These are phyloP conservation scores for Colletotrichum orbiculare DNA, from an alignment of 2,329 filamentous ascomycete genomes.

Conservation along the genomic window DNA sequence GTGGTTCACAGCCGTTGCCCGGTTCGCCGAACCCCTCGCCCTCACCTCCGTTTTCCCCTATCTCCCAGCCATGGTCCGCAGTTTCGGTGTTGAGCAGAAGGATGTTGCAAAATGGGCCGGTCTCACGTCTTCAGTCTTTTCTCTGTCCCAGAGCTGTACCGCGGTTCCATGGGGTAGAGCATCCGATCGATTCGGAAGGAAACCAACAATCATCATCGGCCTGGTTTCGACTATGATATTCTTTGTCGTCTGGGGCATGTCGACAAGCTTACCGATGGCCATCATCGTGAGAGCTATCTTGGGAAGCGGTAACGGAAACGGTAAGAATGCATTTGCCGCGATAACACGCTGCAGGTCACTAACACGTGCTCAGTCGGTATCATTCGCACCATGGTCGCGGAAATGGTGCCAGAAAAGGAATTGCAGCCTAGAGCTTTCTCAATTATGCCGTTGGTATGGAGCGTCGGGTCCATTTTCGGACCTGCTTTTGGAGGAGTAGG, in stretches of 20 bases:
- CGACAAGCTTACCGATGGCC: conserved; percentile 81
- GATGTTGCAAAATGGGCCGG: conserved; percentile 86
- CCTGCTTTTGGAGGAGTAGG: conserved; percentile 80
- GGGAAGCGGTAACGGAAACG: conserved; percentile 88
- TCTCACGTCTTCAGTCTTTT: conserved; percentile 77
- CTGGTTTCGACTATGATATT: conserved; percentile 83
- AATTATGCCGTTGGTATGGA: conserved; percentile 93
- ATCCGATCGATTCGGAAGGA: conserved; percentile 84
- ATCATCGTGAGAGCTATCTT: conserved; percentile 81
- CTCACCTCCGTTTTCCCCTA: conserved; percentile 78
- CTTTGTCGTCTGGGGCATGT: conserved; percentile 86
- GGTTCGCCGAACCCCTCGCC: conserved; percentile 80
- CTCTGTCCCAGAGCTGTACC: conserved; percentile 76
- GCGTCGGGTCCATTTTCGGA: conserved; percentile 86
- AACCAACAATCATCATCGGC: conserved; percentile 81
- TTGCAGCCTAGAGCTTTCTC: conserved; percentile 91
- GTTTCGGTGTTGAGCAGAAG: conserved; percentile 77
- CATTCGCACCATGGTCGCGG: conserved; percentile 89
- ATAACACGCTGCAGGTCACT: background rate
- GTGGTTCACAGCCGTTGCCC: conserved; percentile 72
- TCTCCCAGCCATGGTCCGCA: conserved; percentile 84
- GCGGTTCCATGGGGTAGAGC: conserved; percentile 81
- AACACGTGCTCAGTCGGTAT: conserved; percentile 75
- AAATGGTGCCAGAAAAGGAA: conserved; percentile 88
- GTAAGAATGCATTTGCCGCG: conserved; percentile 46